Conservation (phyloP, 495 filamentous ascomycete species). For the Talaromyces nanjingensis region DNA sequence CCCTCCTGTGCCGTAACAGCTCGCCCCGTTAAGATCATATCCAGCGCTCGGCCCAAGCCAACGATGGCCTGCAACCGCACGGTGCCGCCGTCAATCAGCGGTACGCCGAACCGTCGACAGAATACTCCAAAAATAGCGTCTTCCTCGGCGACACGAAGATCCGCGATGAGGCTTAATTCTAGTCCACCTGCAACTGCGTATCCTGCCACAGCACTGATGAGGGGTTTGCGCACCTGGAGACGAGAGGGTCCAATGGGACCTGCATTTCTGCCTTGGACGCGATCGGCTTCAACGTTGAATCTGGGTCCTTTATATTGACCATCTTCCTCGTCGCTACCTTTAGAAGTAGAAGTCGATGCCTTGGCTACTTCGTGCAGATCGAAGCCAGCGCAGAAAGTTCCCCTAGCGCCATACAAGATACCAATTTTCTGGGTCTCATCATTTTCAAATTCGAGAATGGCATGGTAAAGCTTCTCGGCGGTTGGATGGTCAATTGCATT, state of each 20-base stretch:
- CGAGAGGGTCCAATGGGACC: constrained; percentile 42
- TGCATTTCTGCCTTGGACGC: constrained; percentile 21
- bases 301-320: background rate
- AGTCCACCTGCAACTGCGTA: constrained; percentile 43
- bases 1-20: constrained; percentile 37
- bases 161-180: constrained; percentile 38
- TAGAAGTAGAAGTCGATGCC: constrained; percentile 9
- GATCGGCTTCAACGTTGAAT: constrained; percentile 3
- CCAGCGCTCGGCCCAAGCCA: constrained; percentile 40
- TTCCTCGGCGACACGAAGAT: constrained; percentile 41
- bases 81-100: constrained; percentile 44
- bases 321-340: background rate
- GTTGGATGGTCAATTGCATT: constrained; percentile 35
- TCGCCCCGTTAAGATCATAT: constrained; percentile 46
- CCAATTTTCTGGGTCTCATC: constrained; percentile 39
- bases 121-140: constrained; percentile 43
- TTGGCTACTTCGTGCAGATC: constrained; percentile 34
- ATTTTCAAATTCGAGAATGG: constrained; percentile 35
- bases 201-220: constrained; percentile 39
- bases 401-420: constrained; percentile 28
- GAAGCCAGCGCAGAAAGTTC: constrained; percentile 39
- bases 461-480: constrained; percentile 30
- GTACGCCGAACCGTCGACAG: constrained; percentile 42
- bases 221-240: constrained; percentile 29
- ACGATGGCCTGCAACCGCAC: constrained; percentile 41